Conservation (phyloP, 176 grass and related monocot species). For the Musa itinerans region DNA sequence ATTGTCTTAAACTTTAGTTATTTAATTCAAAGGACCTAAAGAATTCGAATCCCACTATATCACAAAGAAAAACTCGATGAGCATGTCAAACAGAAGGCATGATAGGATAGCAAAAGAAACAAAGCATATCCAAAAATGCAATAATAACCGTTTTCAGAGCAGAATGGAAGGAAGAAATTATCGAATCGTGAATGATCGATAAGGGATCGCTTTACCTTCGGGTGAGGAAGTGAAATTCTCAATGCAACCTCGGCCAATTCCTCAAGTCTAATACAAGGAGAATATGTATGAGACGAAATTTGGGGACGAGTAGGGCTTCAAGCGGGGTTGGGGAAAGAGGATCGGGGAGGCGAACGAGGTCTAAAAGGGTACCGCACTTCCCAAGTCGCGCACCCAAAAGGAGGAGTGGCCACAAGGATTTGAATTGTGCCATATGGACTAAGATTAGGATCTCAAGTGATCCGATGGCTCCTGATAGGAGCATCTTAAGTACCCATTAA, state of each 20-base stretch:
- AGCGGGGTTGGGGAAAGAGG: no score
- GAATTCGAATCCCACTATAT: no score
- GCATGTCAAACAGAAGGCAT: not conserved
- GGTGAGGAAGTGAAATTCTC: not conserved
- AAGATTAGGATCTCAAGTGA: no score
- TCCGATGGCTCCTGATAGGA: no score
- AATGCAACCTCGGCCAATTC: not conserved
- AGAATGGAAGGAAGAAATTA: not conserved
- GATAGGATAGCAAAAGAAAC: not conserved
- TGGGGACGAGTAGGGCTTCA: not conserved
- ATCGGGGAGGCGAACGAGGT: no score
- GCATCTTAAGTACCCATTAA: no score
- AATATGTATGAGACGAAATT: not conserved
- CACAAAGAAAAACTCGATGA: not conserved
- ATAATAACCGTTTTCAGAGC: not conserved
- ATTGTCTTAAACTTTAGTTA: no score
- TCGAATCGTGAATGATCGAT: not conserved
- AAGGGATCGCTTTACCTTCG: not conserved
- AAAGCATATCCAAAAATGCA: not conserved
- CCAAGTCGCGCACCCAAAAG: no score
- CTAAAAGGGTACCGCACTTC: no score
- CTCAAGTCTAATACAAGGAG: not conserved
- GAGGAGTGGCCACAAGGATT: no score
- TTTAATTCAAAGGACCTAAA: no score
- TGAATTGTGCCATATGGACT: no score